A percentile compares a stretch with the other conserved stretches of the same genome.
Conservation (phyloP, 257 asterid species). For the Mentha longifolia region DNA sequence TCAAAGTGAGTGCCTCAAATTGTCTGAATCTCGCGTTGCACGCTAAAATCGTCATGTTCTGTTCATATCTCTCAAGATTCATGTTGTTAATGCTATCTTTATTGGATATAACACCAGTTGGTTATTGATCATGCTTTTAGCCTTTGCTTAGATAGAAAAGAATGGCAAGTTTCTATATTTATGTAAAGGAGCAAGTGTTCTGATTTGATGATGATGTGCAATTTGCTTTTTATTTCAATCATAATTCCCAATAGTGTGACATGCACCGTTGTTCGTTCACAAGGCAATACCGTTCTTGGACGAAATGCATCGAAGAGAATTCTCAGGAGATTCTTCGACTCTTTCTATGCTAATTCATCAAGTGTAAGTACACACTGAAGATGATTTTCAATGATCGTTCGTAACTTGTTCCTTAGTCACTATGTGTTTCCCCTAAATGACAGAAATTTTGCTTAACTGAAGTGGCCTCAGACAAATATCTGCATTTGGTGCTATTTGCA, state of each 20-base stretch:
- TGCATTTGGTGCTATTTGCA: constrained; percentile 39
- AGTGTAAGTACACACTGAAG: too few species aligned
- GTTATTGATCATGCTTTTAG: background rate
- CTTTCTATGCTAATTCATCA: too few species aligned
- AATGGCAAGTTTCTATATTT: constrained; percentile 1
- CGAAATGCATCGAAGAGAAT: too few species aligned
- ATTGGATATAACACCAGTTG: background rate
- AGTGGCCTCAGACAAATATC: background rate
- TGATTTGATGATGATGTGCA: background rate
- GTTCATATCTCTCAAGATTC: background rate
- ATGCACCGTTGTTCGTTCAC: too few species aligned
- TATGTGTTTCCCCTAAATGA: too few species aligned
- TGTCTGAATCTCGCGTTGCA: constrained; percentile 58
- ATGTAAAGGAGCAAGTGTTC: background rate
- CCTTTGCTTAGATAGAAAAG: background rate
- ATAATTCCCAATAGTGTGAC: background rate
- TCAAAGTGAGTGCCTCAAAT: constrained; percentile 88
- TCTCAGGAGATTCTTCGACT: too few species aligned
- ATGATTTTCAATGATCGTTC: too few species aligned
- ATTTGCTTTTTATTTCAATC: background rate
- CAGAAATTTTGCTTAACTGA: background rate
- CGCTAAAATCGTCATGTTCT: constrained; percentile 8
- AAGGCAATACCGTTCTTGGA: too few species aligned
- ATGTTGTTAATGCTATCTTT: constrained; percentile 2
- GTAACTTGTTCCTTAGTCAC: too few species aligned